Evolutionary conservation across 2,329 filamentous ascomycete genomes (phyloP).

Genomic region (Thelonectria olida): DNA sequence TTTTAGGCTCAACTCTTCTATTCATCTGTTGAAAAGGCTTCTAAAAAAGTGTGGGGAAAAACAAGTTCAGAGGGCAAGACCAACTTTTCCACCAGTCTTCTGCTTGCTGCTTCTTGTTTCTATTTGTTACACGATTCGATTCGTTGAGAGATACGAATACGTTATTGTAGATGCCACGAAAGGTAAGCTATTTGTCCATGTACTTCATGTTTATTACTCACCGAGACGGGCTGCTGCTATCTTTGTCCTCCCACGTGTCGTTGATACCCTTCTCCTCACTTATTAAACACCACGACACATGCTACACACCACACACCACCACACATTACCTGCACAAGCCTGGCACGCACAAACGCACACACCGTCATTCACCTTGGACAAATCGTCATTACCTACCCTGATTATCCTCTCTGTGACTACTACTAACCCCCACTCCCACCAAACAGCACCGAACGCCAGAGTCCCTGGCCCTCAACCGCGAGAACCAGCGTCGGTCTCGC

Average conservation of each 20-base stretch:
- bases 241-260: too few species aligned
- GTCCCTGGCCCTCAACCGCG: slow-evolving; percentile 45
- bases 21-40: too few species aligned
- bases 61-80: background rate
- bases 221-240: too few species aligned
- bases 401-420: background rate
- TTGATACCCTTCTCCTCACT: background rate
- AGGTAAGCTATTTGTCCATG: slow-evolving; percentile 5
- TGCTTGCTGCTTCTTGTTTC: background rate
- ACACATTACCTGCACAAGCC: too few species aligned
- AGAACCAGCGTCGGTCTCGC: slow-evolving; percentile 58
- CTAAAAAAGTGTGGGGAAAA: background rate
- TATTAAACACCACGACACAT: background rate
- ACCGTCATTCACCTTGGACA: too few species aligned
- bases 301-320: background rate
- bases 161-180: slow-evolving; percentile 19
- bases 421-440: background rate
- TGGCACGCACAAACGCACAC: too few species aligned
- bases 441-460: slow-evolving; percentile 35
- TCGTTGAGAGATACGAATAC: background rate
- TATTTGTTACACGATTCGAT: background rate
- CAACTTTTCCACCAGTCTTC: background rate
- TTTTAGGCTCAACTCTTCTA: too few species aligned
- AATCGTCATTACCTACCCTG: too few species aligned
- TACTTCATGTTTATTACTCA: too few species aligned